Evolutionary conservation across 2,329 filamentous ascomycete genomes (phyloP), one percentile per base, ranked within the genome.

Genomic region (Gnomoniopsis smithogilvyi): DNA sequence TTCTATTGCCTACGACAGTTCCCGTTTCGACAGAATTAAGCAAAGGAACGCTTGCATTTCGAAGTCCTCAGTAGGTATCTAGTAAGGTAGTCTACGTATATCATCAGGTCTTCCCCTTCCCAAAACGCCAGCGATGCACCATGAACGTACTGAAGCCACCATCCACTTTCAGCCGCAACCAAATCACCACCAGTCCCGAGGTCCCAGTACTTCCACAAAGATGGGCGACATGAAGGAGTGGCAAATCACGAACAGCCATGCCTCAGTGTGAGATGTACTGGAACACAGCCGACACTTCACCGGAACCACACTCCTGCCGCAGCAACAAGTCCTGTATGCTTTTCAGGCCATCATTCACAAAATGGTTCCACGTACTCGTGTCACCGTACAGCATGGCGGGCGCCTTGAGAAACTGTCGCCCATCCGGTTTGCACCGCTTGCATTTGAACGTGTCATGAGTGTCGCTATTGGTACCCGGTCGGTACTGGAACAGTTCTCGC

Each of bases 381-480:
- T 99, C 95, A 54, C 95, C 95, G 69, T 99, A 99, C 61, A 99
- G 77, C 88, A 98, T 94, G 1, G 95, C 95, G 3, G 90, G 90
- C 1, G 94, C 92, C 73, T 97, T 98, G 69, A 97, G 84, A 63
- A 84, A 85, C 74, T 99, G 95, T 62, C 83, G 88, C 0, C 94
- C 94, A 67, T 96, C 91, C 1, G 91, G 88, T 68, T 89, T 90
- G 73, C 95, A 99, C 45, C 95, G 82, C 78, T 96, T 97, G 74
- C 95, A 99, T 77, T 96, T 98, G 82, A 99, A 98, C 0, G 94
- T 98, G 69, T 98, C 95, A 72, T 99, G 95, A 0, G 95, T 99
- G 69, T 99, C 96, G 67, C 92, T 96, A 17, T 80, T 88, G 0
- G 95, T 99, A 50, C 88, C 85, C 0, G 87, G 82, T 54, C 91